Conservation (phyloP, 805 yeast genomes). For the Candida lessepsii region DNA sequence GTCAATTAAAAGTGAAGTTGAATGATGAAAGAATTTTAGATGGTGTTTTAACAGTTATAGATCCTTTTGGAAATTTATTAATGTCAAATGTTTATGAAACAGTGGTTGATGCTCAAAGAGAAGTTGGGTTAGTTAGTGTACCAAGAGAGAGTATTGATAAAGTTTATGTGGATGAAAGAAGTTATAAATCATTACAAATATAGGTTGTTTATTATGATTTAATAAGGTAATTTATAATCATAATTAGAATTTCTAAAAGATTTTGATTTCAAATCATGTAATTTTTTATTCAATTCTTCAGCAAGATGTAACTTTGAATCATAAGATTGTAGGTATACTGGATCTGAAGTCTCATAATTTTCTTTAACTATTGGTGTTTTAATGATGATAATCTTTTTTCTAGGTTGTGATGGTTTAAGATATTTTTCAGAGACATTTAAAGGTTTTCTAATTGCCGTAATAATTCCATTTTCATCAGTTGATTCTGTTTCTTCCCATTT, state of each 20-base stretch:
- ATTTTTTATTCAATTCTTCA: constrained; percentile 1
- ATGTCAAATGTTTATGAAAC: constrained; percentile 35
- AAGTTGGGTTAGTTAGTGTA: constrained; percentile 54
- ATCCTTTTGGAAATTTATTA: constrained; percentile 43
- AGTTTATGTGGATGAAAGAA: constrained; percentile 22
- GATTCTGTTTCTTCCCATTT: constrained; percentile 25
- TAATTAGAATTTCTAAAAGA: neutral
- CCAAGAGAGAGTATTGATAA: constrained; percentile 40
- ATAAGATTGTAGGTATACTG: neutral
- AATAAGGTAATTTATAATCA: constrained; percentile 5
- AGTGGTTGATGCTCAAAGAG: constrained; percentile 29
- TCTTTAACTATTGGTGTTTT: constrained; percentile 5
- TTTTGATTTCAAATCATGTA: constrained; percentile 2
- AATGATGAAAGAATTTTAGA: constrained; percentile 33
- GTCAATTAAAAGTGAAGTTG: constrained; percentile 25
- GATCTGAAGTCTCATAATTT: too few relatives aligned
- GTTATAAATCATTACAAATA: constrained; percentile 4
- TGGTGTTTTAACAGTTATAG: constrained; percentile 40
- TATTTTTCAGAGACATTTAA: constrained; percentile 18
- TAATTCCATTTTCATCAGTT: constrained; percentile 18
- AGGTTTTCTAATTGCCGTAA: constrained; percentile 20
- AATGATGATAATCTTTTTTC: constrained; percentile 16
- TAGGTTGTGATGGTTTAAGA: constrained; percentile 10
- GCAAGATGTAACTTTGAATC: constrained; percentile 6
- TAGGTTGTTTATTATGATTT: neutral